Conservation (phyloP, 177 flowering plant genomes). For the Vitis hybrid region DNA sequence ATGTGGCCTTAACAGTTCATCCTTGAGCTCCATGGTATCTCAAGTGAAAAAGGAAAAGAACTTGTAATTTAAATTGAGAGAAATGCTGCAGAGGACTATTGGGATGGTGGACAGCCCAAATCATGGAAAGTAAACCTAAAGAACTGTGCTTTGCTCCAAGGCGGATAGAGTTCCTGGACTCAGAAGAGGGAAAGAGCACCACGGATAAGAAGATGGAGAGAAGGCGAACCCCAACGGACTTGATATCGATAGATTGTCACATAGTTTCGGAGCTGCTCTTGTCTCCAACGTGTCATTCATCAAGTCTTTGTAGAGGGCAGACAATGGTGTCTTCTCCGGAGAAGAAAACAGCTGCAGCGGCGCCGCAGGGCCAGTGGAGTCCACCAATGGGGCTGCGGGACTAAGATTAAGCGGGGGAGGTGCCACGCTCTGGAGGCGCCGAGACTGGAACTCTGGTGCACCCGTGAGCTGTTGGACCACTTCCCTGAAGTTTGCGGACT, state of each 20-base stretch:
- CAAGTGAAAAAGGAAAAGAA: too few relatives aligned
- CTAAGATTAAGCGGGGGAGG: slow-evolving; percentile 28
- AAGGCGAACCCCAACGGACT: slow-evolving; percentile 16
- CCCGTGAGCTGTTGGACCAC: slow-evolving; percentile 49
- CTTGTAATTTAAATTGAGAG: neutral
- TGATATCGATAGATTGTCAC: neutral
- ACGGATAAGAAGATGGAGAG: slow-evolving; percentile 28
- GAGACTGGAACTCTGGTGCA: slow-evolving; percentile 18
- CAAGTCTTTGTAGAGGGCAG: slow-evolving; percentile 14
- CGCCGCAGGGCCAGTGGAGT: neutral
- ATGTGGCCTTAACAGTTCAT: too few relatives aligned
- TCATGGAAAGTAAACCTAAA: neutral
- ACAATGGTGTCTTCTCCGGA: slow-evolving; percentile 9
- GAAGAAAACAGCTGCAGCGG: slow-evolving; percentile 5
- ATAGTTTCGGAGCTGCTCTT: neutral
- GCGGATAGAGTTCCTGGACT: slow-evolving; percentile 44
- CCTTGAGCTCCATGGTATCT: too few relatives aligned
- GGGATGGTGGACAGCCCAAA: neutral
- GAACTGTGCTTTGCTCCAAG: slow-evolving; percentile 29
- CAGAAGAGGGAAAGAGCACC: slow-evolving; percentile 35
- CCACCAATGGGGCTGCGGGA: neutral
- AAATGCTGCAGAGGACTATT: neutral
- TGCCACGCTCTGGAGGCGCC: slow-evolving; percentile 22
- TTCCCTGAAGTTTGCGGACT: slow-evolving; percentile 32
- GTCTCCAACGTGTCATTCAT: slow-evolving; percentile 13